These are phyloP conservation scores for Alternaria longipes DNA, from an alignment of 2,329 filamentous ascomycete genomes.

Conservation along the genomic window DNA sequence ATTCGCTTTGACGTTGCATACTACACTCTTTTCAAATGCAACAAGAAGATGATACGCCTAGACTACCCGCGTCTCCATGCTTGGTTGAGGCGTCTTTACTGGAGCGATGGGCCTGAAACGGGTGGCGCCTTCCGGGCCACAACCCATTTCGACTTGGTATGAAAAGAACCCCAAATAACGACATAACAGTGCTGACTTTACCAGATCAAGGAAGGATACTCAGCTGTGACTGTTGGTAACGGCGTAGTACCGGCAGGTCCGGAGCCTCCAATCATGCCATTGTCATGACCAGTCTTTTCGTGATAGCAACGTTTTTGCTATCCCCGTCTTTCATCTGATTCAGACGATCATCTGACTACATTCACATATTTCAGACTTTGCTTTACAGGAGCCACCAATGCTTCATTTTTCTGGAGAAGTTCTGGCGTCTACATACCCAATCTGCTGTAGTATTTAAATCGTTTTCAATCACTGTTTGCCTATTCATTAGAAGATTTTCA, in stretches of 20 bases:
- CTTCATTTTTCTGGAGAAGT: not conserved
- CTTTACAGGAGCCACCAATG: not conserved
- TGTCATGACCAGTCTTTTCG: slow-evolving; percentile 6
- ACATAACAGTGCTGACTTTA: slow-evolving; percentile 5
- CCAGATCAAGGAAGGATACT: slow-evolving; percentile 45
- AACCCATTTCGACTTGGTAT: slow-evolving; percentile 40
- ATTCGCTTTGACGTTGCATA: slow-evolving; percentile 65
- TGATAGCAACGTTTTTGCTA: not conserved
- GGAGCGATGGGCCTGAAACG: slow-evolving; percentile 62
- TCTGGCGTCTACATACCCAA: not conserved
- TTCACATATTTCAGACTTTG: not conserved
- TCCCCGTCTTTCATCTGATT: not conserved
- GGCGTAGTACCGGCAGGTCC: slow-evolving; percentile 34
- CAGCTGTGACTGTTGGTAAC: slow-evolving; percentile 35
- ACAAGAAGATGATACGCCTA: slow-evolving; percentile 81
- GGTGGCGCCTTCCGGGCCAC: slow-evolving; percentile 43
- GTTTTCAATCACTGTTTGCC: not conserved
- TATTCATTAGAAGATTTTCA: not conserved
- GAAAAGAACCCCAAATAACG: slow-evolving; percentile 6
- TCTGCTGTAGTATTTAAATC: not conserved
- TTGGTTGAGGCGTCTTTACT: slow-evolving; percentile 86
- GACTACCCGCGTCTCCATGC: slow-evolving; percentile 82
- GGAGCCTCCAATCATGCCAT: slow-evolving; percentile 32
- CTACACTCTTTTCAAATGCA: slow-evolving; percentile 73
- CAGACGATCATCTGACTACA: not conserved